Conservation (phyloP, 2,329 filamentous ascomycete genomes). For the Colletotrichum cereale region DNA sequence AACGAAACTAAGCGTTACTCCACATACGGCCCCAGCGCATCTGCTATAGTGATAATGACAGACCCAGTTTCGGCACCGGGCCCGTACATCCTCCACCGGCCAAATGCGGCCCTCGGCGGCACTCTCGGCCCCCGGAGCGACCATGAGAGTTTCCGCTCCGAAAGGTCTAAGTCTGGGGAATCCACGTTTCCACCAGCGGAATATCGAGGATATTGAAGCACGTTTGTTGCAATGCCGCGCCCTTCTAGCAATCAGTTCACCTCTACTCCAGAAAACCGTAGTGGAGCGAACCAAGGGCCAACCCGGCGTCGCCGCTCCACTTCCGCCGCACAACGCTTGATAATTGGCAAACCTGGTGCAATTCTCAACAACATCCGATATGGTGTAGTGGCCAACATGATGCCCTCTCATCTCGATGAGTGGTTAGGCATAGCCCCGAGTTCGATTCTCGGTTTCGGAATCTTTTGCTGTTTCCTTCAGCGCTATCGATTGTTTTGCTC, state of each 20-base stretch:
- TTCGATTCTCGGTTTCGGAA: slow-evolving; percentile 40
- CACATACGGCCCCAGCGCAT: too few species aligned
- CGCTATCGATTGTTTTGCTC: background rate
- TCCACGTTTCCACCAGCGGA: background rate
- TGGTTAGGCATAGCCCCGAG: slow-evolving; percentile 39
- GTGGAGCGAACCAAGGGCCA: slow-evolving; percentile 16
- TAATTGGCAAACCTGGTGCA: accelerated
- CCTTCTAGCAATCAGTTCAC: background rate
- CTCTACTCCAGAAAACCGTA: too few species aligned
- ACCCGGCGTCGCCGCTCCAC: slow-evolving; percentile 2
- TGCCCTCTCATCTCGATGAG: slow-evolving; percentile 29
- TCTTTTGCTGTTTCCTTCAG: background rate
- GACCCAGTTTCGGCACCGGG: too few species aligned
- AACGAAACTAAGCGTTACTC: too few species aligned
- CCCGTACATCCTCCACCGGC: too few species aligned
- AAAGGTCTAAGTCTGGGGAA: background rate
- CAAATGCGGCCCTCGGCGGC: too few species aligned
- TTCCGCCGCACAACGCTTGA: background rate
- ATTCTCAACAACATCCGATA: background rate
- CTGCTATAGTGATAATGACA: too few species aligned
- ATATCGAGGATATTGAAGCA: background rate
- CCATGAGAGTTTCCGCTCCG: background rate
- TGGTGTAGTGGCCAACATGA: slow-evolving; percentile 41
- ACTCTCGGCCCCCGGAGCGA: too few species aligned
- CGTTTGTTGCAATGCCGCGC: background rate